Base-by-base conservation (phyloP, 495 filamentous ascomycete genomes). In the Aspergillus cavernicola region DNA sequence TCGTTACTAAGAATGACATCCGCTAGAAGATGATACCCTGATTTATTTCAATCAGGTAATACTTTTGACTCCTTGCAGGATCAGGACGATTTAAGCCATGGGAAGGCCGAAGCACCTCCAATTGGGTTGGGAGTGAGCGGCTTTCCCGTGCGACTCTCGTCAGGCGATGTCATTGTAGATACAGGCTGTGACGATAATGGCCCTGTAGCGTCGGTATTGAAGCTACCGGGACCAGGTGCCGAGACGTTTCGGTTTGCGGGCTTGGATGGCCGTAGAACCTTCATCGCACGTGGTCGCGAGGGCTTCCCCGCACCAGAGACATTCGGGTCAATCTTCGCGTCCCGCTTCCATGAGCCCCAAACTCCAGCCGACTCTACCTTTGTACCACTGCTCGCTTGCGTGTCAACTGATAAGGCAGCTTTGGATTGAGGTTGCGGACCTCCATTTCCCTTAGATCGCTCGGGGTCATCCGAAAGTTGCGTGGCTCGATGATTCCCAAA, bases 81-180 rank as follows among this genome's bases (percentile, higher is more conserved):
- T n/a, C 33, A 57, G 10, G 60, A 50, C 24, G 72, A 61, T 59
- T 85, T 86, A 69, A 97, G 83, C 91, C 92, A 98, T n/a, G 87
- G 81, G 74, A 98, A 98, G 12, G 93, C 93, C 20, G 90, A 92
- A n/a, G 88, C 93, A 31, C 88, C 85, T 10, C 93, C 93, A 33
- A 97, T 77, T 3, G 93, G 92, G 65, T 97, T 97, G 19, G 84
- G 60, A 4, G 72, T 69, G 48, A 77, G 73, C n/a, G 70, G 66
- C 57, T 84, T 81, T 55, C 66, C 83, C 64, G 67, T 70, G 55
- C 56, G 70, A 39, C 58, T 41, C 16, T 64, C 62, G 37, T 70
- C 67, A 15, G 63, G 42, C 32, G 66, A 61, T 8, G 53, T 19
- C 22, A 58, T 58, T 33, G 59, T 37, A 36, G 67, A 60, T 31